Conservation (phyloP, 176 grass and related monocot species). For the Chloris gayana region DNA sequence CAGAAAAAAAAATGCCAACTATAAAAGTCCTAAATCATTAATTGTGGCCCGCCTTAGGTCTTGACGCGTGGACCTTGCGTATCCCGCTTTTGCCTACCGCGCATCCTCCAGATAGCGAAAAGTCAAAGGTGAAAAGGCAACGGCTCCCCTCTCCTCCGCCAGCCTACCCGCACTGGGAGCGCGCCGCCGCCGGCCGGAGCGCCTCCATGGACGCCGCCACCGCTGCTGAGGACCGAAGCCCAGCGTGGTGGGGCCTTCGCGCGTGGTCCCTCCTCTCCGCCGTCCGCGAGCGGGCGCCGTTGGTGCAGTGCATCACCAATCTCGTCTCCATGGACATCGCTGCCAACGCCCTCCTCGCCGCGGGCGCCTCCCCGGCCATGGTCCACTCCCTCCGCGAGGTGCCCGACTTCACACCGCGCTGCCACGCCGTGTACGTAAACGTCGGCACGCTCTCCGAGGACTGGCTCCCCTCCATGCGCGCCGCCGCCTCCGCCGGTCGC, state of each 20-base stretch:
- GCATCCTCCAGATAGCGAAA: too few species aligned
- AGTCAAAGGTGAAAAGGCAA: background rate
- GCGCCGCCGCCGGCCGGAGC: background rate
- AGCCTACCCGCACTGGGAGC: too few species aligned
- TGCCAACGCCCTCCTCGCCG: constrained; percentile 74
- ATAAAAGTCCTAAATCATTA: too few species aligned
- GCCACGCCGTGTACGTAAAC: constrained; percentile 70
- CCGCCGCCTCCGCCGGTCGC: constrained; percentile 50
- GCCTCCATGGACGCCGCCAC: constrained; percentile 20
- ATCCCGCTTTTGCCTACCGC: too few species aligned
- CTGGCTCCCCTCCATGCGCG: constrained; percentile 84
- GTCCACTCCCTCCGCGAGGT: constrained; percentile 74
- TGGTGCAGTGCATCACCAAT: constrained; percentile 96
- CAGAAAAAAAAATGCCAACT: too few species aligned
- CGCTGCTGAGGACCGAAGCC: background rate
- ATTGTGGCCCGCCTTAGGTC: too few species aligned
- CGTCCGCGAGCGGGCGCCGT: constrained; percentile 57
- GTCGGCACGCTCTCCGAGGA: constrained; percentile 75
- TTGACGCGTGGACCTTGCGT: too few species aligned
- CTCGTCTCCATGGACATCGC: constrained; percentile 89
- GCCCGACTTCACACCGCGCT: constrained; percentile 75
- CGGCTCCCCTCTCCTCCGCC: too few species aligned
- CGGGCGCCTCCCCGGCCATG: constrained; percentile 87
- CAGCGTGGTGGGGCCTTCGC: constrained; percentile 32
- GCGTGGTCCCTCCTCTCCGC: constrained; percentile 68